Percentiles rank a stretch among this genome's conserved stretches.
These are phyloP conservation scores for Globisporangium paddicum DNA, from an alignment of 352 stramenopile genomes.

Conservation along the genomic window DNA sequence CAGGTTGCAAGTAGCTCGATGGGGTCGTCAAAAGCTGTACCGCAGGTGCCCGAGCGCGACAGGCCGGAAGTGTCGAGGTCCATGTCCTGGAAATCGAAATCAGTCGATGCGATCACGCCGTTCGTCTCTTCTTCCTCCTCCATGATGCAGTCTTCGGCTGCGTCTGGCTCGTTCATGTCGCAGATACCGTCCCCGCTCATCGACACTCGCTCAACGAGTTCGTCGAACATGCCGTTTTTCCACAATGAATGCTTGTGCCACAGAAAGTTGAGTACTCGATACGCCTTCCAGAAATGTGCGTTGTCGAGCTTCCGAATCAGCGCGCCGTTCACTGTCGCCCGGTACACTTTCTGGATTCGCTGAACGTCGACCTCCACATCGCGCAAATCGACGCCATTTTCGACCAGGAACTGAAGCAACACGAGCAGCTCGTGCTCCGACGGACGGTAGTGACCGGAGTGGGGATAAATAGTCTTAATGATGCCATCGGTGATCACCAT, in stretches of 20 bases:
- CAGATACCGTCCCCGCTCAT: constrained; percentile 33
- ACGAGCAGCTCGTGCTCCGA: constrained; percentile 94
- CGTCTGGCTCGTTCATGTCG: constrained; percentile 33
- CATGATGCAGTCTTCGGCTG: constrained; percentile 42
- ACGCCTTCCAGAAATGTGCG: constrained; percentile 82
- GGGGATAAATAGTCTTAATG: constrained; percentile 94
- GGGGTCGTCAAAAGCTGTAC: constrained; percentile 25
- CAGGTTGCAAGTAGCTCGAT: constrained; percentile 27
- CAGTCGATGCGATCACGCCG: constrained; percentile 17
- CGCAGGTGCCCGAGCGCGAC: constrained; percentile 6
- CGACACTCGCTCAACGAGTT: constrained; percentile 65
- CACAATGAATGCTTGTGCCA: constrained; percentile 71
- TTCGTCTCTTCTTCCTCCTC: constrained; percentile 33
- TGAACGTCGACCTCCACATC: constrained; percentile 94
- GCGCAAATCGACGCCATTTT: constrained; percentile 86
- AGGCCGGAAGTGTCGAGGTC: constrained; percentile 2
- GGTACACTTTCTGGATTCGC: constrained; percentile 94
- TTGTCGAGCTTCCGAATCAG: constrained; percentile 81
- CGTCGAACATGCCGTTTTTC: constrained; percentile 72
- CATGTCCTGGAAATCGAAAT: constrained; percentile 13
- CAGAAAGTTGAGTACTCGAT: constrained; percentile 69
- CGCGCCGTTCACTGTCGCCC: constrained; percentile 66
- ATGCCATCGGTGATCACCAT: constrained; percentile 91
- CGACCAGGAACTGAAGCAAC: constrained; percentile 91
- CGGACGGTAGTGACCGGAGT: constrained; percentile 96